Evolutionary conservation across 1,139 yeast genomes (phyloP), one percentile per base, ranked within the genome.

Genomic region (Magnusiomyces ingens): DNA sequence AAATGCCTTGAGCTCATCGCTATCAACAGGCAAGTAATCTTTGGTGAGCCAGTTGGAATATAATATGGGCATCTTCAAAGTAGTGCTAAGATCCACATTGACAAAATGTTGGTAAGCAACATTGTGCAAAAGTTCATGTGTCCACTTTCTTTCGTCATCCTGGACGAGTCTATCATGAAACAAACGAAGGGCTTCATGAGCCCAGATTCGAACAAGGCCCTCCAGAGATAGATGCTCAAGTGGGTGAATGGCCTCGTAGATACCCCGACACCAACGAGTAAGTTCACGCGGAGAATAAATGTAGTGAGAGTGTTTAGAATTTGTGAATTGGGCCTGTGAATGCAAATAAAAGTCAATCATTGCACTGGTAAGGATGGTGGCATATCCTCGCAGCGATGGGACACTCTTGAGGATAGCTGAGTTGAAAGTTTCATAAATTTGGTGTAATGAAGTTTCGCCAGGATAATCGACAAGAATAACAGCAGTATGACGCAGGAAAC

Each of bases 221-320:
- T 71, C 71, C 15, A 80, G 62, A 0, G 71, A 63, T 1, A 73
- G 57, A 36, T 70, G 66, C 2, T 72, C 73, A 1, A 71, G 59
- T 1, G 75, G 67, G 53, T 71, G 69, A 12, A 85, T 62, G 0
- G 85, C 84, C 50, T 79, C 80, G 52, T 80, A 75, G 1, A 93
- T 68, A n/a, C 96, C 96, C 57, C 86, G 75, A 1, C 82, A 73
- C 95, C 96, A 89, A 56, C 98, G 72, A 0, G 98, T 89, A 26
- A 93, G 74, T 64, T 93, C 99, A 66, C 98, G 81, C 0, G 99
- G 98, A 26, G 95, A 85, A 64, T 85, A 86, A 0, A 87, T 73
- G 63, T 89, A 88, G 64, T 87, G 95, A 2, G 61, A 51, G 19
- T 74, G 71, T 0, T 62, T 56, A 1, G 57, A 52, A 1, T 70